These are phyloP conservation scores for Tetrahymena borealis DNA, from an alignment of 73 alveolate species.

Conservation along the genomic window DNA sequence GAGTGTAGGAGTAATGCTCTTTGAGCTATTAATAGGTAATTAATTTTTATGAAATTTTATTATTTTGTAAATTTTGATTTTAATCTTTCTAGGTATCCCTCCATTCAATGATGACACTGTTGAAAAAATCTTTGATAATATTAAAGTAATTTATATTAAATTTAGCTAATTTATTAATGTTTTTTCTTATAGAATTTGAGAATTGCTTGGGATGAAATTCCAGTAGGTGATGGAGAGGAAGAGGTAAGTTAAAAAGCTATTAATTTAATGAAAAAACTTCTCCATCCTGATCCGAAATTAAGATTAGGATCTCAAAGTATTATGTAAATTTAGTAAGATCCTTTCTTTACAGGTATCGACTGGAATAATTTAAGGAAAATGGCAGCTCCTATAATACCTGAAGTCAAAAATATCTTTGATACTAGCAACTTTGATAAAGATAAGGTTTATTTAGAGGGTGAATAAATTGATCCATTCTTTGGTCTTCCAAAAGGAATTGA, in stretches of 20 bases:
- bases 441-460: neutral
- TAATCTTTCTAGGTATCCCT: slow-evolving; percentile 49
- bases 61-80: neutral
- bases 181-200: neutral
- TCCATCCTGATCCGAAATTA: slow-evolving; percentile 42
- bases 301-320: slow-evolving; percentile 45
- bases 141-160: neutral
- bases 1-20: slow-evolving; percentile 36
- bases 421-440: neutral
- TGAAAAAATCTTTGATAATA: slow-evolving; percentile 42
- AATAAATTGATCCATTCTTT: neutral
- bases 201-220: slow-evolving; percentile 21
- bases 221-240: slow-evolving; percentile 35
- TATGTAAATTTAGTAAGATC: slow-evolving; percentile 21
- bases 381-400: slow-evolving; percentile 32
- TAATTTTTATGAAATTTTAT: neutral
- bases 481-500: neutral
- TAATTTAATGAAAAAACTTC: slow-evolving; percentile 29
- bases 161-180: neutral
- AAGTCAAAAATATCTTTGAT: neutral
- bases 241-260: slow-evolving; percentile 6
- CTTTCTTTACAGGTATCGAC: slow-evolving; percentile 24
- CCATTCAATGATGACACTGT: slow-evolving; percentile 63
- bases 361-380: slow-evolving; percentile 23
- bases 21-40: neutral